Conservation (phyloP, 2,329 filamentous ascomycete species). For the Fusarium pininemorale region DNA sequence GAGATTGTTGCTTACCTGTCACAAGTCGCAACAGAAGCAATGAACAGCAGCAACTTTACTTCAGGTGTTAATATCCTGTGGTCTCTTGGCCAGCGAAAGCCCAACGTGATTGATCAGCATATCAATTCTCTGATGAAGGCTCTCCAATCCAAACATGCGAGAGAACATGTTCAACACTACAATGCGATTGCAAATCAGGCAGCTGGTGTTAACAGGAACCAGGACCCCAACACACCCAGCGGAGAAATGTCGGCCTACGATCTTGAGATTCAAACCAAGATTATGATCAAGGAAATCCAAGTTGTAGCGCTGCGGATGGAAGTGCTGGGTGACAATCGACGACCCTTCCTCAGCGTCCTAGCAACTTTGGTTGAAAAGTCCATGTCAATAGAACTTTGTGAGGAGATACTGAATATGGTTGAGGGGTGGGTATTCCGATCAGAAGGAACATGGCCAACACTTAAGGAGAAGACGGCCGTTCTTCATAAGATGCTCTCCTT, state of each 20-base stretch:
- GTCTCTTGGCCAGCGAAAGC: conserved; percentile 86
- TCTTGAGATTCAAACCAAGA: conserved; percentile 84
- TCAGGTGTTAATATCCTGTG: conserved; percentile 93
- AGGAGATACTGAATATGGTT: conserved; percentile 92
- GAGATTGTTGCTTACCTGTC: conserved; percentile 89
- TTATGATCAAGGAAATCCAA: conserved; percentile 96
- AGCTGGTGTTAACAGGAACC: conserved; percentile 54
- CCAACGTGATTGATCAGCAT: conserved; percentile 88
- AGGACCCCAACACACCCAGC: conserved; percentile 63
- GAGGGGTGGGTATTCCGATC: conserved; percentile 97
- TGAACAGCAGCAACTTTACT: conserved; percentile 82
- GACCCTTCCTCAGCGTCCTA: conserved; percentile 94
- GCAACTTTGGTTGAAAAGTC: conserved; percentile 97
- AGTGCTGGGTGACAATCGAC: conserved; percentile 85
- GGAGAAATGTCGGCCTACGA: conserved; percentile 77
- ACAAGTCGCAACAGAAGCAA: conserved; percentile 84
- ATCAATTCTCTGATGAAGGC: conserved; percentile 91
- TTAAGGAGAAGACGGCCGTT: conserved; percentile 99
- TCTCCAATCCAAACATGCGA: conserved; percentile 88
- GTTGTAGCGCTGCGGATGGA: conserved; percentile 93
- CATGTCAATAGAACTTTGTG: conserved; percentile 83
- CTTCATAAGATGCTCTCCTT: conserved; percentile 99
- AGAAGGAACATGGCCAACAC: conserved; percentile 92
- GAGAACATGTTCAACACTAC: conserved; percentile 89
- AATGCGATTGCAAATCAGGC: conserved; percentile 64